phyloP scores from a whole-genome alignment of 2,329 filamentous ascomycete species.

The Penicillium rolfsii region DNA sequence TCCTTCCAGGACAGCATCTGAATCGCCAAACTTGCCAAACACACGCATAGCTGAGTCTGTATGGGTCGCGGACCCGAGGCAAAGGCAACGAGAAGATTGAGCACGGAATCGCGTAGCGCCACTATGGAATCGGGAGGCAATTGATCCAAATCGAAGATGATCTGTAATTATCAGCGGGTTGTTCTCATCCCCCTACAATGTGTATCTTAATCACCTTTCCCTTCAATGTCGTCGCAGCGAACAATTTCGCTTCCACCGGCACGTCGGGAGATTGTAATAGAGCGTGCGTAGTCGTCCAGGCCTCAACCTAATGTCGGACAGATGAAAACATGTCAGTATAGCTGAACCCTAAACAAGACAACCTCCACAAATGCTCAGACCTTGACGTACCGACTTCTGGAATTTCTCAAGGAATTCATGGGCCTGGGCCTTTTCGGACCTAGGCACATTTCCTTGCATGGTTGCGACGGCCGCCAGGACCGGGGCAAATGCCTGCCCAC shows the following conservation, averaged over 20 bases:
- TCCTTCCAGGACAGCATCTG: conserved; percentile 97
- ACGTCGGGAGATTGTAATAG: conserved; percentile 78
- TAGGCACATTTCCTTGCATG: conserved; percentile 82
- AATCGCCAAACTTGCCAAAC: conserved; percentile 89
- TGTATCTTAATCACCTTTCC: conserved; percentile 78
- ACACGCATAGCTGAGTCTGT: conserved; percentile 90
- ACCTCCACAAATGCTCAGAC: conserved; percentile 4
- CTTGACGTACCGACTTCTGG: conserved; percentile 84
- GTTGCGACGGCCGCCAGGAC: conserved; percentile 87
- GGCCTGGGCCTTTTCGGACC: conserved; percentile 82
- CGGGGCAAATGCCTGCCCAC: conserved; percentile 75
- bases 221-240: conserved; percentile 94
- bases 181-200: too few species aligned
- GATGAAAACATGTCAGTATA: not conserved
- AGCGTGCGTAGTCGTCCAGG: conserved; percentile 85
- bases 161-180: conserved; percentile 59
- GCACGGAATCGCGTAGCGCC: conserved; percentile 79
- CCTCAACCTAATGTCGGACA: conserved; percentile 67
- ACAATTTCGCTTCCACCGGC: conserved; percentile 84
- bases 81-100: conserved; percentile 79
- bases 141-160: conserved; percentile 93
- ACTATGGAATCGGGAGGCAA: conserved; percentile 74
- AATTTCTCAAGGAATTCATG: conserved; percentile 92
- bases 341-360: not conserved
- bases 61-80: conserved; percentile 80